A percentile compares a stretch with the other conserved stretches of the same genome.
phyloP scores from a whole-genome alignment of 257 asterid genomes.

The Solanum pinnatisectum region DNA sequence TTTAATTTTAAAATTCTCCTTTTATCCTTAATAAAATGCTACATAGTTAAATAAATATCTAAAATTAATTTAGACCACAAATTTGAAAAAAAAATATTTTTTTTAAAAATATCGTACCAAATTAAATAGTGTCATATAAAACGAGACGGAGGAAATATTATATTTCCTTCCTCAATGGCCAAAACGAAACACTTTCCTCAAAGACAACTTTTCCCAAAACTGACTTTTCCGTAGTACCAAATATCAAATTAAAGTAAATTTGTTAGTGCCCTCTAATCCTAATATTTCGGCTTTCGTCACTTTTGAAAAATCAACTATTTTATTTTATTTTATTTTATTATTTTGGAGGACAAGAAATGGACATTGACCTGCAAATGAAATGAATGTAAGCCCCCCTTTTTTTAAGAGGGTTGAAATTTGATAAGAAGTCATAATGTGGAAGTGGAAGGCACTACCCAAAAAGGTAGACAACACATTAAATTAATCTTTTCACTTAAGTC shows the following conservation, averaged over 20 bases:
- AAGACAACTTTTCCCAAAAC: neutral
- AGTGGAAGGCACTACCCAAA: conserved; percentile 23
- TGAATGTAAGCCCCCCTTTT: neutral
- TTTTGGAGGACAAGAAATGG: conserved; percentile 18
- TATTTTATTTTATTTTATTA: too few relatives aligned
- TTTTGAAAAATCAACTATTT: conserved; percentile 1
- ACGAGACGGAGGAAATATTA: too few relatives aligned
- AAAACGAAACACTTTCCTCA: neutral
- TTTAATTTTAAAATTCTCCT: too few relatives aligned
- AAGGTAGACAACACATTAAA: conserved; percentile 11
- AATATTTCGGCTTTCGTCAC: conserved; percentile 18
- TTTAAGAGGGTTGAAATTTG: conserved; percentile 6
- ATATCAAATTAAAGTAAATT: neutral
- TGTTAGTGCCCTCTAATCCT: conserved; percentile 4
- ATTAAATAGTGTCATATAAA: neutral
- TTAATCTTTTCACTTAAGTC: neutral
- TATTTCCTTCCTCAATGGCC: neutral
- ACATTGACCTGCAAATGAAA: conserved; percentile 25
- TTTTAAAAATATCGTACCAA: too few relatives aligned
- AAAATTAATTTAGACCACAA: neutral
- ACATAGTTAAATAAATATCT: neutral
- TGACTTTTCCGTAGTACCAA: conserved; percentile 24
- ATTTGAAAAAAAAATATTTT: too few relatives aligned
- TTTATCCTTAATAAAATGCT: too few relatives aligned
- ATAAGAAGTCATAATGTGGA: conserved; percentile 9